phyloP scores from a whole-genome alignment of 768 basidiomycete genomes.

The Tulasnella calospora region DNA sequence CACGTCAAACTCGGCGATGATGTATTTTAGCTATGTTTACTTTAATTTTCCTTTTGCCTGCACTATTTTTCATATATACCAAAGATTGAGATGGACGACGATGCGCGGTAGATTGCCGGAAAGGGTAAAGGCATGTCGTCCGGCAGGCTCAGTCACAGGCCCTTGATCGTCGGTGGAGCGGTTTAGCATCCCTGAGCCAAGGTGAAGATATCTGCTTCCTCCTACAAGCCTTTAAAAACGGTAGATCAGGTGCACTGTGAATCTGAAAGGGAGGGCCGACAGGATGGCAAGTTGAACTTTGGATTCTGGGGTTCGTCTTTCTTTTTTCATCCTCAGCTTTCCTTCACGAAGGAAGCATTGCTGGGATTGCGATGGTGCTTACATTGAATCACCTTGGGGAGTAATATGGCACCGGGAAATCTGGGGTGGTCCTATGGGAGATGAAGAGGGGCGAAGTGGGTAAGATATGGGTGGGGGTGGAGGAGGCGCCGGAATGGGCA shows the following conservation, averaged over 20 bases:
- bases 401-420: neutral
- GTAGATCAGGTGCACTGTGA: neutral
- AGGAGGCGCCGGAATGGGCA: neutral
- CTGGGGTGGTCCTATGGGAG: neutral
- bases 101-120: neutral
- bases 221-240: neutral
- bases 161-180: neutral
- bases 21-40: too few relatives aligned
- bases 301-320: neutral
- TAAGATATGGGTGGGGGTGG: neutral
- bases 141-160: neutral
- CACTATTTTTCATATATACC: neutral
- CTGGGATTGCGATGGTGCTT: neutral
- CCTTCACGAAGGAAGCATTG: neutral
- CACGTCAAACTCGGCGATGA: neutral
- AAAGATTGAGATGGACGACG: neutral
- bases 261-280: neutral
- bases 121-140: neutral
- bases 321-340: neutral
- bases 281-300: neutral
- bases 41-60: neutral
- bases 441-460: neutral
- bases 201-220: neutral
- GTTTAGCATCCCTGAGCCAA: neutral
- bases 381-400: neutral